Percentiles rank a stretch among this genome's conserved stretches.
These are phyloP conservation scores for Eucalyptus melliodora DNA, from an alignment of 345 rosid species.

Conservation along the genomic window DNA sequence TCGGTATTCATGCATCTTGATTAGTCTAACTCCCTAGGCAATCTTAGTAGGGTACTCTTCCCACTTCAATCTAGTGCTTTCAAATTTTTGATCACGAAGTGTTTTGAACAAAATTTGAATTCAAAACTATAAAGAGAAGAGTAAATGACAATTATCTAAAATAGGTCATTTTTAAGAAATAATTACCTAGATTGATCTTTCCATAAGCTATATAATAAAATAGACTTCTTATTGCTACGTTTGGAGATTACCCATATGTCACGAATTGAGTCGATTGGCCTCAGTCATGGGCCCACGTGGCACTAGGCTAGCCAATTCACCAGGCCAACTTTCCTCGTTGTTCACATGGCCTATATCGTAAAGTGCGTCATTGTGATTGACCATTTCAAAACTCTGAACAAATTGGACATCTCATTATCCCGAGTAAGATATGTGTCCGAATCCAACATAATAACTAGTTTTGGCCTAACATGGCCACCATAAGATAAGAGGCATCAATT, in stretches of 20 bases:
- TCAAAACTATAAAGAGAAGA: background rate
- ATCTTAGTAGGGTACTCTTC: background rate
- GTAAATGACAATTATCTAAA: background rate
- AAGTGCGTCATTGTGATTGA: background rate
- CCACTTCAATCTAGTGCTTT: background rate
- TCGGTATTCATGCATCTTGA: accelerated
- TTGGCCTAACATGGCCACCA: background rate
- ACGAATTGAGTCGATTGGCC: background rate
- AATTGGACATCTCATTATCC: background rate
- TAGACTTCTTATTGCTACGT: background rate
- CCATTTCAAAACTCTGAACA: background rate
- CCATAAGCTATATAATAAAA: background rate
- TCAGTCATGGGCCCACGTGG: background rate
- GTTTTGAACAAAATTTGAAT: background rate
- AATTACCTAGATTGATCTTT: background rate
- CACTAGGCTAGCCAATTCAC: background rate
- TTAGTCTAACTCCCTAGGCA: background rate
- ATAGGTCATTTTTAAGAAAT: background rate
- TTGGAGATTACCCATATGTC: background rate
- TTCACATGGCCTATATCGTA: accelerated
- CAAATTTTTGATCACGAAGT: background rate
- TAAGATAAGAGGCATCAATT: background rate
- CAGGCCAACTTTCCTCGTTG: background rate
- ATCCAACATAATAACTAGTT: background rate
- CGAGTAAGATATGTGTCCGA: no score